A percentile compares a stretch with the other conserved stretches of the same genome.
These are phyloP conservation scores for Neonectria magnoliae DNA, from an alignment of 2,329 filamentous ascomycete species.

Conservation along the genomic window DNA sequence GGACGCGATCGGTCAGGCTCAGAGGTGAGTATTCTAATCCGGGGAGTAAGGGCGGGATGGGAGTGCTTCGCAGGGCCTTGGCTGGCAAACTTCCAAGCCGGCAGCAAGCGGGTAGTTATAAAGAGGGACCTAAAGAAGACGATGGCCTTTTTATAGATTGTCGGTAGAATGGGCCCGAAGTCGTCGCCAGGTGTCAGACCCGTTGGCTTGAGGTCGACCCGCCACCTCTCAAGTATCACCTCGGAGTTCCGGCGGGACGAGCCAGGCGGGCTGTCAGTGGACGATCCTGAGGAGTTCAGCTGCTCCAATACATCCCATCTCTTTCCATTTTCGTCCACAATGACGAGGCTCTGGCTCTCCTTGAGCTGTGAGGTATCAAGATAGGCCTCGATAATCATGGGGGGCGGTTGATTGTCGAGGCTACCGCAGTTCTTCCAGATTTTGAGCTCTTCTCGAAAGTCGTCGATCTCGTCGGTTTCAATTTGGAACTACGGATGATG, in stretches of 20 bases:
- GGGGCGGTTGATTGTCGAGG: slow-evolving; percentile 79
- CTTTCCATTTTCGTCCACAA: slow-evolving; percentile 89
- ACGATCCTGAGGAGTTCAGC: slow-evolving; percentile 71
- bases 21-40: slow-evolving; percentile 80
- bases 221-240: slow-evolving; percentile 92
- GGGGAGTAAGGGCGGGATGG: slow-evolving; percentile 74
- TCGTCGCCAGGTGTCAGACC: slow-evolving; percentile 63
- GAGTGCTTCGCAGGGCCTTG: slow-evolving; percentile 78
- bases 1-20: slow-evolving; percentile 62
- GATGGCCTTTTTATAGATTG: slow-evolving; percentile 96
- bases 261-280: slow-evolving; percentile 57
- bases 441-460: slow-evolving; percentile 82
- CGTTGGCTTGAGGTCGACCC: slow-evolving; percentile 75
- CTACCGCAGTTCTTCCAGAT: slow-evolving; percentile 85
- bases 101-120: slow-evolving; percentile 82
- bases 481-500: slow-evolving; percentile 80
- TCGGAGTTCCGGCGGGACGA: slow-evolving; percentile 67
- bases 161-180: slow-evolving; percentile 76
- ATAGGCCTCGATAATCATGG: slow-evolving; percentile 90
- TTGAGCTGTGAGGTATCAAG: slow-evolving; percentile 83
- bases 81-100: slow-evolving; percentile 84
- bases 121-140: slow-evolving; percentile 93
- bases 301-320: slow-evolving; percentile 92
- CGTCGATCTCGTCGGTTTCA: slow-evolving; percentile 90
- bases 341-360: slow-evolving; percentile 85